These are phyloP conservation scores for Hippophae tibetana DNA, from an alignment of 306 rosid genomes.

Conservation along the genomic window DNA sequence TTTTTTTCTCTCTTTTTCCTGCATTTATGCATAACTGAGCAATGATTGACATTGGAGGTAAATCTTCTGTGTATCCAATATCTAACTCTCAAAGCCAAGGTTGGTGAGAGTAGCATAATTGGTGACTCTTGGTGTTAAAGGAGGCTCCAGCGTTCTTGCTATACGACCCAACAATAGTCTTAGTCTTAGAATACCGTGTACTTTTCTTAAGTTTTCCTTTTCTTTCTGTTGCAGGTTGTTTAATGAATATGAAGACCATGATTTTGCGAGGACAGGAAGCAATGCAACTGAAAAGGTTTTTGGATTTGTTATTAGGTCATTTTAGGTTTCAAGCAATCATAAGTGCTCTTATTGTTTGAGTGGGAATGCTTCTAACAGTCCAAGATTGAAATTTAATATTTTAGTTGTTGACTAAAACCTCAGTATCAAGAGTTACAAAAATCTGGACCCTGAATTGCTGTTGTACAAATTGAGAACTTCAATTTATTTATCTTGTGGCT, in stretches of 20 bases:
- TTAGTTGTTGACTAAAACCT: neutral
- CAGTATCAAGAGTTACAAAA: neutral
- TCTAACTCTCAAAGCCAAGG: too few species aligned
- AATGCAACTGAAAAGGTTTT: constrained; percentile 59
- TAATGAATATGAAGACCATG: constrained; percentile 68
- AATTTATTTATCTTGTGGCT: neutral
- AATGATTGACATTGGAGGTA: too few species aligned
- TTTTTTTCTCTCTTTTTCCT: too few species aligned
- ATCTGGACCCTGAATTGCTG: neutral
- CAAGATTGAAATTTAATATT: neutral
- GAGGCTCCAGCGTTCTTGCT: too few species aligned
- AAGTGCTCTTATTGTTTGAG: neutral
- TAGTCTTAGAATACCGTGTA: neutral
- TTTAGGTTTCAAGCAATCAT: neutral
- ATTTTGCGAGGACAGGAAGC: constrained; percentile 84
- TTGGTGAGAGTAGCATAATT: too few species aligned
- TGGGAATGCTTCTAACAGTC: neutral
- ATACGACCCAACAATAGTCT: neutral
- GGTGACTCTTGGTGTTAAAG: too few species aligned
- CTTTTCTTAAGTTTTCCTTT: neutral
- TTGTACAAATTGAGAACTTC: neutral
- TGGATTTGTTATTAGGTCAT: neutral
- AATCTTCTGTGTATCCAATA: too few species aligned
- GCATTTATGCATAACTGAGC: too few species aligned
- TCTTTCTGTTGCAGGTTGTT: constrained; percentile 47